Evolutionary conservation across 352 stramenopile genomes (phyloP).

Genomic region (Nothophytophthora sp.): DNA sequence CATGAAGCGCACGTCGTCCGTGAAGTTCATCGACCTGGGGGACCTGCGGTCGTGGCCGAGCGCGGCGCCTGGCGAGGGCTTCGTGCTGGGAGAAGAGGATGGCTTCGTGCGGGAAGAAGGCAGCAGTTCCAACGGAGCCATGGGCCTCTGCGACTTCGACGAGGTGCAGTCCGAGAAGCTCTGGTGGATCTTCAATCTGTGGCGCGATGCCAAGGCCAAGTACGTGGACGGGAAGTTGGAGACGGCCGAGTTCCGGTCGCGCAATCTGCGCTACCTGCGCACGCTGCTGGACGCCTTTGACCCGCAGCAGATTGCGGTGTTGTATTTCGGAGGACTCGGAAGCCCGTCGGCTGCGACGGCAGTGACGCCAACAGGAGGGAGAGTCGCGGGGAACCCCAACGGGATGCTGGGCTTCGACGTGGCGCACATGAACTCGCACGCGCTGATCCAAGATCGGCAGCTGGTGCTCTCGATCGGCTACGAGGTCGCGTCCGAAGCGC

Average conservation of each 20-base stretch:
- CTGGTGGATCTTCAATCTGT: constrained; percentile 85
- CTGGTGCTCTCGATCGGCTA: constrained; percentile 75
- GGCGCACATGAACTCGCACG: constrained; percentile 72
- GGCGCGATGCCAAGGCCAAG: constrained; percentile 60
- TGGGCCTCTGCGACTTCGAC: constrained; percentile 79
- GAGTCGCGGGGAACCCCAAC: constrained; percentile 23
- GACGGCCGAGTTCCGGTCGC: constrained; percentile 58
- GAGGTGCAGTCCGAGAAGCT: constrained; percentile 80
- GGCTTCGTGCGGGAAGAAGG: constrained; percentile 44
- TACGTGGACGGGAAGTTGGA: constrained; percentile 78
- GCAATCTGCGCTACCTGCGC: constrained; percentile 71
- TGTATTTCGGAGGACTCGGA: constrained; percentile 43
- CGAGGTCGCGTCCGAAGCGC: constrained; percentile 25
- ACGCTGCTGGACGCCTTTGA: constrained; percentile 78
- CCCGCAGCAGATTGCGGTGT: constrained; percentile 75
- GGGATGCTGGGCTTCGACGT: constrained; percentile 81
- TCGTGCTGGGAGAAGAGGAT: constrained; percentile 23
- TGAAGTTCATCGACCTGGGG: constrained; percentile 63
- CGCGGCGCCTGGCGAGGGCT: constrained; percentile 22
- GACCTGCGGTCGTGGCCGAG: constrained; percentile 47
- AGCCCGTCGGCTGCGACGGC: constrained; percentile 22
- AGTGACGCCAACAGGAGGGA: constrained; percentile 24
- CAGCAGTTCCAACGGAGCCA: constrained; percentile 51
- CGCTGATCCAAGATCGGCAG: constrained; percentile 67
- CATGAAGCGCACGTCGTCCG: constrained; percentile 35